Evolutionary conservation across 352 stramenopile species (phyloP), one percentile per base, ranked within the genome.

Genomic region (Aphanomyces invadans): DNA sequence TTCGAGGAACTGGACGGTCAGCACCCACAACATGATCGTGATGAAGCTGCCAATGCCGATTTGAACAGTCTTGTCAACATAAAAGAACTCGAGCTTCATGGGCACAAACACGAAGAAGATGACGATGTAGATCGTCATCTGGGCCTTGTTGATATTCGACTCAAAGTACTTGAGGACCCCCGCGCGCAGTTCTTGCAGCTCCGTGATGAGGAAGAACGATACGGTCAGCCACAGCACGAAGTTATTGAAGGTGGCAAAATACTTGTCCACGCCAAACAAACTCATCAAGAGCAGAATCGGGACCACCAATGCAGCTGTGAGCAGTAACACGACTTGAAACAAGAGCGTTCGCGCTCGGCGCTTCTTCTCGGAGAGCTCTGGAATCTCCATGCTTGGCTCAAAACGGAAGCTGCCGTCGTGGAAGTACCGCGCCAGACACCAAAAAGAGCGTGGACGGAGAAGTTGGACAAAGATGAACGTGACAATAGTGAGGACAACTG

Each of bases 1-100:
- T 23, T 67, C 60, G 10, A 67, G 29, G 26, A 67, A 67, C 21
- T 67, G 60, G 10, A 67, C 21, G n/a, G 49, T 56, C 26, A 67
- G 29, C 21, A 67, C 48, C 60, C 60, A 67, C 11, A 67, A 44
- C 28, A 67, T 17, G 23, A 67, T 39, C 32, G 60, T 36, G 32
- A 67, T 56, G 26, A 67, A 42, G 7, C 42, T n/a, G n/a, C 60
- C 60, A 57, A 59, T 56, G 31, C 45, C 60, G 28, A 67, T 49
- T 23, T 59, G 42, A 1, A 67, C 32, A 12, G 60, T 15, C 26
- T 45, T 2, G 29, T 21, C 29, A 29, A 19, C 21, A n/a, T 5
- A 10, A 49, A 28, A 57, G 17, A 48, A 25, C 0, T 21, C 11
- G 10, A 64, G 39, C 23, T 64, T 64, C 19, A 64, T 33, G 0